Conservation (phyloP, 2,329 filamentous ascomycete species). For the Lachnellula cervina region DNA sequence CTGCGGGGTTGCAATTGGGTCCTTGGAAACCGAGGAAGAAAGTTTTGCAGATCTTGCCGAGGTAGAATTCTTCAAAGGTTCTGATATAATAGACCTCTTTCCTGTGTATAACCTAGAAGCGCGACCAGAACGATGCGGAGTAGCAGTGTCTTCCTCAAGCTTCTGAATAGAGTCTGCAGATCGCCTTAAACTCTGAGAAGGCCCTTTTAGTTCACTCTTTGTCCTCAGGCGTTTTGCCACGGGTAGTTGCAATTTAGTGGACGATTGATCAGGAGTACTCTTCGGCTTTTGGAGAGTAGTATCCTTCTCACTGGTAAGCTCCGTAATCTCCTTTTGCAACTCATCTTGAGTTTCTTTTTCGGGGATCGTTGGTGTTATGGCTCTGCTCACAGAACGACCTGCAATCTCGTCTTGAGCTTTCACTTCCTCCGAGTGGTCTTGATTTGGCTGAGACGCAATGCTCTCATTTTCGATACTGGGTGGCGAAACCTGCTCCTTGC, state of each 20-base stretch:
- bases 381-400: no score
- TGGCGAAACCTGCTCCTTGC: no score
- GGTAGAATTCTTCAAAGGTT: not conserved
- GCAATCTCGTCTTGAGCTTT: no score
- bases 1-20: not conserved
- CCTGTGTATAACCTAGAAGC: not conserved
- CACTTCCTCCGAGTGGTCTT: no score
- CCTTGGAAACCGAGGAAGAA: not conserved
- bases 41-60: not conserved
- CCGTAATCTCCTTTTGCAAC: no score
- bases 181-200: slow-evolving; percentile 4
- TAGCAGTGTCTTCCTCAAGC: not conserved
- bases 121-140: slow-evolving; percentile 2
- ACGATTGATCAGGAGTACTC: not conserved
- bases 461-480: no score
- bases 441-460: no score
- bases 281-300: not conserved
- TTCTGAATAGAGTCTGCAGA: not conserved
- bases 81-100: not conserved
- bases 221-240: slow-evolving; percentile 3
- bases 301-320: no score
- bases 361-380: not conserved
- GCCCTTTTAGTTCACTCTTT: slow-evolving; percentile 8
- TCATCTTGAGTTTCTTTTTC: not conserved
- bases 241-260: not conserved